These are phyloP conservation scores for Calonectria naviculata DNA, from an alignment of 2,329 filamentous ascomycete species.

Conservation along the genomic window DNA sequence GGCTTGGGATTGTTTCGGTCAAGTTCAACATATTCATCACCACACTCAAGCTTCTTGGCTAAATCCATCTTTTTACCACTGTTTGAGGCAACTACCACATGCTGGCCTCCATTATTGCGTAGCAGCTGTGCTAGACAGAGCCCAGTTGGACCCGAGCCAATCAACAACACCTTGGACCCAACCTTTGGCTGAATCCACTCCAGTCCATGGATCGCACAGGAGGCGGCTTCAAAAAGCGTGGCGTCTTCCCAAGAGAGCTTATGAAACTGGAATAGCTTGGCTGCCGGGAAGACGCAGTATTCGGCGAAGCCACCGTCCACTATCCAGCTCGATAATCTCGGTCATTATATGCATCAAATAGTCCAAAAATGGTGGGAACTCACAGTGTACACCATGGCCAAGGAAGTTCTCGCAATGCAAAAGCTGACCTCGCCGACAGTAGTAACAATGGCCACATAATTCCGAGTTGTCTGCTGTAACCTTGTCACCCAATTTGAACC, in stretches of 20 bases:
- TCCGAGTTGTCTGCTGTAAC: not conserved
- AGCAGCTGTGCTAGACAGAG: not conserved
- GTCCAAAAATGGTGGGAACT: not conserved
- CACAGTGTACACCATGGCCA: not conserved
- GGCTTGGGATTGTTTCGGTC: not conserved
- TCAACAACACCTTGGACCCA: not conserved
- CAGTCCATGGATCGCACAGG: not conserved
- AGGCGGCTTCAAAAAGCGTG: not conserved
- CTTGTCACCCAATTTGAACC: not conserved
- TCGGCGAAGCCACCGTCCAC: not conserved
- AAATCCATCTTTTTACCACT: not conserved
- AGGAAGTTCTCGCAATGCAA: not conserved
- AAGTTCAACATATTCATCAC: not conserved
- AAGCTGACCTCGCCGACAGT: not conserved
- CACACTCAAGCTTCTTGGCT: not conserved
- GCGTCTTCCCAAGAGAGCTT: not conserved
- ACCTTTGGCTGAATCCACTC: not conserved
- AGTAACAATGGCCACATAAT: not conserved
- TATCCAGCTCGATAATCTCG: too few species aligned
- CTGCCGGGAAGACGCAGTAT: not conserved
- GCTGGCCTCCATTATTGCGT: not conserved
- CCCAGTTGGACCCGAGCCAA: not conserved
- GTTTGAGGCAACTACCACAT: not conserved
- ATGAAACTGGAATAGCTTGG: not conserved
- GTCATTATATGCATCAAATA: too few species aligned